Conservation (phyloP, 345 rosid species). For the rapeseed (Brassica napus) region Da-Ae NC_063440.1:22225001-22225500, state of each 20-base stretch:
- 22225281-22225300: slow-evolving; percentile 85
- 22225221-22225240: slow-evolving; percentile 84
- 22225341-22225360: not conserved
- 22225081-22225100: not conserved
- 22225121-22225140: slow-evolving; percentile 87
- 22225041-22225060: slow-evolving; percentile 9
- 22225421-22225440: no score
- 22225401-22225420: not conserved
- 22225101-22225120: not conserved
- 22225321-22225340: slow-evolving; percentile 61
- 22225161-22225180: slow-evolving; percentile 57
- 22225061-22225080: not conserved
- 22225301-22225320: slow-evolving; percentile 83
- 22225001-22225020: slow-evolving; percentile 82
- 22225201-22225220: slow-evolving; percentile 88
- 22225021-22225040: slow-evolving; percentile 81
- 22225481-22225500: no score
- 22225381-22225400: not conserved
- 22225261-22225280: slow-evolving; percentile 90
- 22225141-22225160: slow-evolving; percentile 89
- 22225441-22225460: no score
- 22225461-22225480: no score
- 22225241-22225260: slow-evolving; percentile 76
- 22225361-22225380: not conserved
- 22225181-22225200: slow-evolving; percentile 89